Base-by-base conservation (phyloP, 257 asterid genomes). In the Gardenia jasminoides region DNA sequence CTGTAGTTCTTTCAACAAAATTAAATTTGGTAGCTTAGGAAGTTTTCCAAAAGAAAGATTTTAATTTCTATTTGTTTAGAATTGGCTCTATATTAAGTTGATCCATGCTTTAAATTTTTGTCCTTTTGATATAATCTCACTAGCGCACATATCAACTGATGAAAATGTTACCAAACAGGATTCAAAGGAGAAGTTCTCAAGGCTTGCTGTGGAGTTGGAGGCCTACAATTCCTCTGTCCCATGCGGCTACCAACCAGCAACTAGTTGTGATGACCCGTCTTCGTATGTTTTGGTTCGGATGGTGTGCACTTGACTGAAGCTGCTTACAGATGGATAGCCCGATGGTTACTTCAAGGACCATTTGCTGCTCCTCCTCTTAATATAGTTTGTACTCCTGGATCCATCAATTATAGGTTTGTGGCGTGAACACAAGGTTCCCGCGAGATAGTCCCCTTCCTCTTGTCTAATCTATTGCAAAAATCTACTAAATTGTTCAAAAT, bases 201-300 rank as follows among this genome's bases (percentile, higher is more conserved):
- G 8, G 89, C 91, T 47, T 89, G 93, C 33, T 89, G 93, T 68
- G 93, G 93, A 50, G 80, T 31, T 20, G 87, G 90, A 39, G 91
- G 91, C 26, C 70, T 83, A 3, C 77, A 82, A 85, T 52, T n/a
- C 22, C 0, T 69, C 85, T 8, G 61, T 70, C 4, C 0, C 0
- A 3, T 90, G 92, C 52, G 88, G 89, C 31, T 2, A 31, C 15
- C 48, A 84, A 3, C 70, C 82, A 24, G 68, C 88, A 48, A 73
- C 52, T 0, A 47, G 76, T 50, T 88, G 92, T 41, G 84, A 74
- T 1, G 86, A 89, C 67, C 91, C 93, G 9, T 80, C 86, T 10
- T 17, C 46, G 3, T 81, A 67, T 78, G 86, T 72, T 39, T 82
- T 46, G n/a, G n/a, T 56, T 90, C 90, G 93, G 92, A 89, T 50